Evolutionary conservation across 768 basidiomycete species (phyloP).

Genomic region (Pisolithus albus): DNA sequence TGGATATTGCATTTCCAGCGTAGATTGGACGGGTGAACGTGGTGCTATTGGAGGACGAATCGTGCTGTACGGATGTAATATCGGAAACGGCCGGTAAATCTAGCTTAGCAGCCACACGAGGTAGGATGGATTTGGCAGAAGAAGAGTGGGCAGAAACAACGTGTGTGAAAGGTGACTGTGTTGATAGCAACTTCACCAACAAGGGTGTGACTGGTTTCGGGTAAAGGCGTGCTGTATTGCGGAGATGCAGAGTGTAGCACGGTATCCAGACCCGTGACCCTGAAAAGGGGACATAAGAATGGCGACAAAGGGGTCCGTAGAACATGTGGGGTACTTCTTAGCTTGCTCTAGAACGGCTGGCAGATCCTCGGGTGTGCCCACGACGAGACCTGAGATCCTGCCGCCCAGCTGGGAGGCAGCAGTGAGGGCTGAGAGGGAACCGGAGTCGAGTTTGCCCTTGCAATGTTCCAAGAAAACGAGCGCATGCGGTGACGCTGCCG

Average conservation of each 20-base stretch:
- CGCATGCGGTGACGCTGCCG: slow-evolving; percentile 57
- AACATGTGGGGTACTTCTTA: slow-evolving; percentile 55
- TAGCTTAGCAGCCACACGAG: slow-evolving; percentile 85
- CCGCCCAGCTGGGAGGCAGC: slow-evolving; percentile 86
- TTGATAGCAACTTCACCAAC: slow-evolving; percentile 64
- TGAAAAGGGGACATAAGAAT: slow-evolving; percentile 22
- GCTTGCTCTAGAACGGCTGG: slow-evolving; percentile 61
- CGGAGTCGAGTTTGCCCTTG: slow-evolving; percentile 72
- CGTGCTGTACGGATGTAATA: slow-evolving; percentile 75
- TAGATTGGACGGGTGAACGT: slow-evolving; percentile 94
- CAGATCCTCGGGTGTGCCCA: slow-evolving; percentile 66
- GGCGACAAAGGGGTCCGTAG: slow-evolving; percentile 5
- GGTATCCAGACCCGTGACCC: slow-evolving; percentile 60
- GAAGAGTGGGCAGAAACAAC: slow-evolving; percentile 90
- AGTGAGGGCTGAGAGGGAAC: slow-evolving; percentile 83
- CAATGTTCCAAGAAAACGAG: slow-evolving; percentile 90
- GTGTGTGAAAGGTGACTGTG: slow-evolving; percentile 70
- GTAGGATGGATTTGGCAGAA: slow-evolving; percentile 85
- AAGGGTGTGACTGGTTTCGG: slow-evolving; percentile 81
- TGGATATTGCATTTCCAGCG: slow-evolving; percentile 95
- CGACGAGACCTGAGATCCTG: slow-evolving; percentile 70
- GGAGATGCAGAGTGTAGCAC: slow-evolving; percentile 66
- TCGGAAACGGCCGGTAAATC: slow-evolving; percentile 89
- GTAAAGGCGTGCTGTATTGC: slow-evolving; percentile 60
- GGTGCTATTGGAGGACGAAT: slow-evolving; percentile 61